These are phyloP conservation scores for Chalara sp. DNA, from an alignment of 2,329 filamentous ascomycete species.

Conservation along the genomic window DNA sequence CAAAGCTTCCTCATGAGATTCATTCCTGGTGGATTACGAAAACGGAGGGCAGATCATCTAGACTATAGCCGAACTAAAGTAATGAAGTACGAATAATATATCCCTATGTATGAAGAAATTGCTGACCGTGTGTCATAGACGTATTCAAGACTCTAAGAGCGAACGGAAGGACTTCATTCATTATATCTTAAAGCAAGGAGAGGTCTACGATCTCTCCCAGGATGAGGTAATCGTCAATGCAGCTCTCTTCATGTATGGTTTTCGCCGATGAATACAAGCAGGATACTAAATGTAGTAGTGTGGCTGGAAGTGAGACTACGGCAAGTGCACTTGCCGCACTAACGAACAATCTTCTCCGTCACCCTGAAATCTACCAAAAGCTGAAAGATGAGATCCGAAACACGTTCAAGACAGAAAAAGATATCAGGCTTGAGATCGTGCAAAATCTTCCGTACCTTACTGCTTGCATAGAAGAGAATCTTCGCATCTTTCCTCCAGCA, in stretches of 20 bases:
- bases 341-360: neutral
- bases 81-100: too few species aligned
- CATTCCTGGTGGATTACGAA: neutral
- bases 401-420: neutral
- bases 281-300: too few species aligned
- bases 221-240: neutral
- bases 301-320: conserved; percentile 30
- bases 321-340: conserved; percentile 28
- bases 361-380: neutral
- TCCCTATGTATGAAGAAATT: too few species aligned
- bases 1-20: neutral
- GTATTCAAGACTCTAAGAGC: neutral
- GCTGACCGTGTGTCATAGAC: too few species aligned
- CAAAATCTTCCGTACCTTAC: conserved; percentile 17
- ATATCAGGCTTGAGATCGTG: neutral
- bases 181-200: neutral
- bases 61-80: neutral
- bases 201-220: neutral
- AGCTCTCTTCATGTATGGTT: conserved; percentile 14
- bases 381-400: neutral
- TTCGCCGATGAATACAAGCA: too few species aligned
- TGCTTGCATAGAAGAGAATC: conserved; percentile 29
- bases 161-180: neutral
- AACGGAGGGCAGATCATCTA: conserved; percentile 2
- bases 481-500: conserved; percentile 29